Base-by-base conservation (phyloP, 805 yeast genomes). In the Teunomyces atbi region DNA sequence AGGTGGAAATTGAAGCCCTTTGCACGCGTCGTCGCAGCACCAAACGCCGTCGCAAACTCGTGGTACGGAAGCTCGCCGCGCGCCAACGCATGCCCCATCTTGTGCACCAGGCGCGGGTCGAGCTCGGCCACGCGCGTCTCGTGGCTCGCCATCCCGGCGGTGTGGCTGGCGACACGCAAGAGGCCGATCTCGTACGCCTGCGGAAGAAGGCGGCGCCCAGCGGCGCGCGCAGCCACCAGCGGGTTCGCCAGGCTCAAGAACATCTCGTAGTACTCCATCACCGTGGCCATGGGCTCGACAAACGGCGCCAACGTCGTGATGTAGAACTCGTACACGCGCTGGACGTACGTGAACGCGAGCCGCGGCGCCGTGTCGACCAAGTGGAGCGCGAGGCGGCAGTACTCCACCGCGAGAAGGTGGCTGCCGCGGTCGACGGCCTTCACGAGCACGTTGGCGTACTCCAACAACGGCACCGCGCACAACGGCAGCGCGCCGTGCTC, bases 321-420 rank as follows among this genome's bases (percentile, higher is more conserved):
- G 49, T 77, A 78, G 23, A 64, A 52, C 50, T 73, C 74, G 49
- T 75, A 74, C 6, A 76, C 66, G 19, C 56, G 57, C 45, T 68
- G 68, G 30, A 67, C 65, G 41, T 66, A 59, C 41, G 67, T 66
- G 16, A 68, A 54, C 6, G 72, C 61, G 1, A 69, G 59, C 2
- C 64, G 61, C 2, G 64, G 58, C 21, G 59, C 68, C 16, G 61
- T 38, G 11, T 63, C 68, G n/a, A 74, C 55, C 4, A 76, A 52
- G 10, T 55, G 54, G 28, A 76, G 57, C 1, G 78, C 77, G 15
- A 73, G 58, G 39, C 65, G 69, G 6, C 70, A 58, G 42, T 69
- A 68, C 48, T 76, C 81, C 20, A 63, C 57, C 0, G 79, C 74
- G 13, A 67, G 63, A 11, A 62, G 52, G 18, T 68, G 54, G n/a